Conservation (phyloP, 306 rosid genomes). For the Oemleria cerasiformis region DNA sequence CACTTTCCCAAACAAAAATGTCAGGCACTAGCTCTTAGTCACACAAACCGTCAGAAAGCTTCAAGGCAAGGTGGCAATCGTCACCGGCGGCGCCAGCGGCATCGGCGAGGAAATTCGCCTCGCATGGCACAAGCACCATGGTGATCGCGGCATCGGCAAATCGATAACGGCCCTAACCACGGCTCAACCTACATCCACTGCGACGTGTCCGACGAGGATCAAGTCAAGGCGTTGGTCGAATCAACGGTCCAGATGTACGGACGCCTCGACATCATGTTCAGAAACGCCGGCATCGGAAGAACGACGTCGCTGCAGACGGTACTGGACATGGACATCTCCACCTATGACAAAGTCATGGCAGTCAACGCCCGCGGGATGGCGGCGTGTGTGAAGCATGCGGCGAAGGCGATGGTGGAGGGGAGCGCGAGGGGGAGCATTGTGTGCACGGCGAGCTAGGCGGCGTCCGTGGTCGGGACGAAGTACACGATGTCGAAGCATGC, state of each 20-base stretch:
- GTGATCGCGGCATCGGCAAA: no score
- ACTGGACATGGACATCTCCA: slow-evolving; percentile 10
- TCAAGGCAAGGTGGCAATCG: slow-evolving; percentile 46
- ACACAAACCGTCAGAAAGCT: slow-evolving; percentile 8
- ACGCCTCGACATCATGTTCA: slow-evolving; percentile 24
- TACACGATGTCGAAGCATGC: slow-evolving; percentile 39
- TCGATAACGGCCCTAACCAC: neutral
- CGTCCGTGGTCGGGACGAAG: neutral
- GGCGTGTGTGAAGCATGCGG: slow-evolving; percentile 23
- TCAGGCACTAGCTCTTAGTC: neutral
- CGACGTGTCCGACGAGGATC: slow-evolving; percentile 19
- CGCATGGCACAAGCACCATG: slow-evolving; percentile 38
- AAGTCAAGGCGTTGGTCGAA: neutral
- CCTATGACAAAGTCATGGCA: neutral
- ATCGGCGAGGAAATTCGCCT: slow-evolving; percentile 50
- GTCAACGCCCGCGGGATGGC: slow-evolving; percentile 9
- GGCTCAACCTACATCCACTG: slow-evolving; percentile 15
- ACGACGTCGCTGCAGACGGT: neutral
- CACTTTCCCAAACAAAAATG: neutral
- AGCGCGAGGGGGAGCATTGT: slow-evolving; percentile 27
- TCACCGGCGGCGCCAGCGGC: slow-evolving; percentile 68
- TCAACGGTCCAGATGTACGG: slow-evolving; percentile 6
- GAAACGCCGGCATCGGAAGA: slow-evolving; percentile 20
- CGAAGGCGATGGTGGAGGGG: neutral
- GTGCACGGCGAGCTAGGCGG: slow-evolving; percentile 46